These are phyloP conservation scores for Saposhnikovia divaricata DNA, from an alignment of 129 eudicot species.

Conservation along the genomic window DNA sequence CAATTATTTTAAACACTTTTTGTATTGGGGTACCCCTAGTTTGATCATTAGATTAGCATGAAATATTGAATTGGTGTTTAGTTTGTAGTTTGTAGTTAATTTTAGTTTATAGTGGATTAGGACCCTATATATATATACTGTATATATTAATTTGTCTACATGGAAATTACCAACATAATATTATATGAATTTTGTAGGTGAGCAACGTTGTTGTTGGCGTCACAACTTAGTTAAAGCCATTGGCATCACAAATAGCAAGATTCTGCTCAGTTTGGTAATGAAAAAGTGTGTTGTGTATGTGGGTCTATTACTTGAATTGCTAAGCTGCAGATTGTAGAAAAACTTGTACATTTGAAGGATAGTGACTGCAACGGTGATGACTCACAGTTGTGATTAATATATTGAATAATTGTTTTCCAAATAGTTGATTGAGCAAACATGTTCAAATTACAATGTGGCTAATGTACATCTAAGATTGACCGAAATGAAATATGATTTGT, in stretches of 20 bases:
- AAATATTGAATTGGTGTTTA: no score
- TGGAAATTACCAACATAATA: not conserved
- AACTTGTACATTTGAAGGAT: not conserved
- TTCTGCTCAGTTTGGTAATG: not conserved
- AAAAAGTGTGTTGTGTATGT: not conserved
- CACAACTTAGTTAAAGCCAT: conserved; percentile 40
- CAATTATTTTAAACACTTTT: no score
- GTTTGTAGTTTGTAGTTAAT: no score
- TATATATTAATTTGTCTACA: not conserved
- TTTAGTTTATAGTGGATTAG: no score
- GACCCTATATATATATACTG: no score
- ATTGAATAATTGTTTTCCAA: not conserved
- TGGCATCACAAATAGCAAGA: not conserved
- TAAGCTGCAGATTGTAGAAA: not conserved
- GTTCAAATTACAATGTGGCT: not conserved
- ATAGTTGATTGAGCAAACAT: not conserved
- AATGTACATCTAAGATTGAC: not conserved
- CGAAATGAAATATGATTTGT: not conserved
- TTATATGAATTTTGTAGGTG: conserved; percentile 26
- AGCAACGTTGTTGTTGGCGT: conserved; percentile 75
- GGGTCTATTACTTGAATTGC: not conserved
- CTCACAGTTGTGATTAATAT: not conserved
- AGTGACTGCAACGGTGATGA: not conserved
- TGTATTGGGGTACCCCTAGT: no score
- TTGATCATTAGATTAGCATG: no score